Conservation (phyloP, 371 early-diverging fungal genomes). For the Syncephalis plumigaleata region DNA sequence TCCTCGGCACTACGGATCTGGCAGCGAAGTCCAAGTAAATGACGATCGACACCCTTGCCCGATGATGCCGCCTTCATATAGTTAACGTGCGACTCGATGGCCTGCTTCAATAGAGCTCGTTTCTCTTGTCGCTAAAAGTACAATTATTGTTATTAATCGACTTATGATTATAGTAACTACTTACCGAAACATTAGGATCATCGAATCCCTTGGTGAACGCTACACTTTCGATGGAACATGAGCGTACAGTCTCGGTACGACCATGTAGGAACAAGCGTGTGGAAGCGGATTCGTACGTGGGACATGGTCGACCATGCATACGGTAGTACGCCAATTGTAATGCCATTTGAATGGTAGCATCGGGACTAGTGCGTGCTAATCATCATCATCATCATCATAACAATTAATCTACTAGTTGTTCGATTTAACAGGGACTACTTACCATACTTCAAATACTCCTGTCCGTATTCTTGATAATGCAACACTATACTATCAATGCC, state of each 20-base stretch:
- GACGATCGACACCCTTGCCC: conserved; percentile 64
- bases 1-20: conserved; percentile 32
- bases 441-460: conserved; percentile 63
- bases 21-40: conserved; percentile 50
- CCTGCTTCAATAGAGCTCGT: conserved; percentile 31
- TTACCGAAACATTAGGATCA: conserved; percentile 3
- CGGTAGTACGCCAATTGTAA: conserved; percentile 60
- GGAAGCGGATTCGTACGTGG: conserved; percentile 65
- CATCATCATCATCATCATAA: conserved; percentile 1
- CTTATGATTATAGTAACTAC: too few relatives aligned
- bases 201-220: conserved; percentile 44
- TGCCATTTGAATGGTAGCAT: conserved; percentile 65
- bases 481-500: conserved; percentile 53
- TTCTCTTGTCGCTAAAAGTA: too few relatives aligned
- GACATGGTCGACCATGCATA: conserved; percentile 28
- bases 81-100: conserved; percentile 34
- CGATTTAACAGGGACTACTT: too few relatives aligned
- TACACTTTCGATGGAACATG: conserved; percentile 43
- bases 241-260: conserved; percentile 71
- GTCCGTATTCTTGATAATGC: conserved; percentile 54
- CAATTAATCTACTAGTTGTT: conserved; percentile 11
- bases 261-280: conserved; percentile 61
- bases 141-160: too few relatives aligned
- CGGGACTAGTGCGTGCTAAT: conserved; percentile 44
- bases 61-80: conserved; percentile 43